Evolutionary conservation across 441 rosid genomes (phyloP), one percentile per base, ranked within the genome.

Genomic region (Manihot esculenta): DNA sequence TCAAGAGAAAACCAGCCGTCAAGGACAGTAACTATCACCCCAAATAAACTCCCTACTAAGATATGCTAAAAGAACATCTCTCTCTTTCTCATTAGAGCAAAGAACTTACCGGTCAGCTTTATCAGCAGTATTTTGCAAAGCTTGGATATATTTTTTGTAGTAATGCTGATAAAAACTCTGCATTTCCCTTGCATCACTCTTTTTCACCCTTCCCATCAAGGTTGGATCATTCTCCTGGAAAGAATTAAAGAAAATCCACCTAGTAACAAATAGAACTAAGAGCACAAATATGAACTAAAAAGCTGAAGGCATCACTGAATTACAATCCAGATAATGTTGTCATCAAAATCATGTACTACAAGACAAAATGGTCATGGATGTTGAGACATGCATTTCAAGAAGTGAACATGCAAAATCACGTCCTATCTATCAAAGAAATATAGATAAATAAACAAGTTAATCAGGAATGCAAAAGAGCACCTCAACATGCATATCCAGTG

Each of bases 141-240:
- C 97, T 78, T 93, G 93, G 64, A 96, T 93, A 78, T 91, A 96
- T 73, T 93, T 93, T 74, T 90, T 88, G 76, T 90, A 93, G 74
- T 96, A 96, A 77, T 91, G 97, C 64, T 90, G 98, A 81, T 96
- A 93, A 81, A 91, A 96, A 66, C 93, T 93, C 70, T 90, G 99
- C 97, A 96, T 93, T 80, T 93, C 98, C 66, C 97, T 93, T 3
- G 98, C 94, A 85, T 93, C 98, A 78, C 98, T 96, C 78, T 84
- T 93, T 81, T 89, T 91, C 21, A 84, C 94, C 77, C 99, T 90
- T 42, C 92, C 94, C 84, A 68, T 77, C 70, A 93, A 75, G 50
- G 99, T 96, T 48, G 98, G 97, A 79, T 88, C 95, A 86, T 93
- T 91, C 74, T 93, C 98, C 98, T 93, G 83, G 71, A 77, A 74